Base-by-base conservation (phyloP, 1,284 basidiomycete species). In the Trichosporon inkin region DNA sequence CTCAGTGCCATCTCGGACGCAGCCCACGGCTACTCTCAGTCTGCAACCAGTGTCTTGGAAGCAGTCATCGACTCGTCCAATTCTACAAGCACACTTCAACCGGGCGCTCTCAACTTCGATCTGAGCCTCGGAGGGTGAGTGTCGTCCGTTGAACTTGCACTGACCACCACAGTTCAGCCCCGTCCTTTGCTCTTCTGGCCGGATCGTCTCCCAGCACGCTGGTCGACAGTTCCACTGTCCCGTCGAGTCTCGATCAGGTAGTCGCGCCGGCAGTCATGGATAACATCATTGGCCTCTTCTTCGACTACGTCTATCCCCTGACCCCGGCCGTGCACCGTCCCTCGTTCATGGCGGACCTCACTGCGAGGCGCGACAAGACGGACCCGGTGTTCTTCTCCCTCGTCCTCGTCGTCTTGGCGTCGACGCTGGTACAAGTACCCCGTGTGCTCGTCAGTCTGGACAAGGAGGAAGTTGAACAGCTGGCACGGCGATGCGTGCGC, bases 251-350 rank as follows among this genome's bases (percentile, higher is more conserved):
- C 10, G 73, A 76, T 53, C 67, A 71, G 41, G 69, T 74, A 13
- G 66, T 70, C 0, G 53, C 71, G 2, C 64, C 61, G 3, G 38
- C 54, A 2, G 64, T 70, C 11, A 69, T 74, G 19, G 67, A 72
- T 34, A 70, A 62, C n/a, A 67, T 76, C 54, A 68, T 76, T 51
- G 61, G 62, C 41, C 53, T 73, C 1, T 76, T 76, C 66, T 76
- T 76, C 60, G 69, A 74, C 58, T 72, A 72, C 58, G 74, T 75
- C 19, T 74, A 70, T 47, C 71, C 70, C 0, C 62, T 76, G 16
- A 74, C 71, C 10, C 75, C 75, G 1, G 72, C 69, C 40, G 58
- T 75, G 2, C 75, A 76, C 51, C 65, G 68, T n/a, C 75, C 75
- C 13, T 71, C 70, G 0, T 74, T 76, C 49, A 56, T 73, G 14